A percentile compares a stretch with the other conserved stretches of the same genome.
Conservation (phyloP, 768 basidiomycete genomes). For the Auricularia auricula-judae region DNA sequence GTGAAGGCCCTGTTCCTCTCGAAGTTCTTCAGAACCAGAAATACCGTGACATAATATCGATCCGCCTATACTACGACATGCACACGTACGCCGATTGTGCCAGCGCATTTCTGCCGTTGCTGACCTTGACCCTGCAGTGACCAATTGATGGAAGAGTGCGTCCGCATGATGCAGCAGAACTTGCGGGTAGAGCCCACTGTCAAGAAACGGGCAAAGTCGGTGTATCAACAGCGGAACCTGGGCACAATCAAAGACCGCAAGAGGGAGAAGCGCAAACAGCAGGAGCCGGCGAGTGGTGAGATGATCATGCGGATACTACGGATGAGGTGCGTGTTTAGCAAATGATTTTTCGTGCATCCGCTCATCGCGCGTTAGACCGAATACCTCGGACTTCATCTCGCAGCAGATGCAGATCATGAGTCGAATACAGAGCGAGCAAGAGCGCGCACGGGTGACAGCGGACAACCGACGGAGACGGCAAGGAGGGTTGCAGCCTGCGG, state of each 20-base stretch:
- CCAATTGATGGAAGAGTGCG: slow-evolving; percentile 87
- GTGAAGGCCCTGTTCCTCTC: slow-evolving; percentile 81
- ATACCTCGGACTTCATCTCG: slow-evolving; percentile 76
- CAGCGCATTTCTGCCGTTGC: too few relatives aligned
- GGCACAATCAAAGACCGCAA: slow-evolving; percentile 94
- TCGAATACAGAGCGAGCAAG: slow-evolving; percentile 75
- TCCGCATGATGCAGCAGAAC: slow-evolving; percentile 86
- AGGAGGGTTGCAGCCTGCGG: neutral
- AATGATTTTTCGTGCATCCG: neutral
- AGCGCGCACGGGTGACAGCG: slow-evolving; percentile 35
- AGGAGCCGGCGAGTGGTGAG: slow-evolving; percentile 62
- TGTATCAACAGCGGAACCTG: slow-evolving; percentile 85
- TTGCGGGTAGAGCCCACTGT: slow-evolving; percentile 62
- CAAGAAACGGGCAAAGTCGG: slow-evolving; percentile 86
- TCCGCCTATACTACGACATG: slow-evolving; percentile 96
- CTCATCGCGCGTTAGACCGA: slow-evolving; percentile 34
- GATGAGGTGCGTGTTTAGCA: slow-evolving; percentile 60
- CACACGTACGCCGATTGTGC: slow-evolving; percentile 48
- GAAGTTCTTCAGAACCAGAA: slow-evolving; percentile 87
- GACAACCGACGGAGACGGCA: neutral
- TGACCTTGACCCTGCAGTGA: slow-evolving; percentile 34
- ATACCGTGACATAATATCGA: slow-evolving; percentile 82
- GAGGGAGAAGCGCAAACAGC: slow-evolving; percentile 79
- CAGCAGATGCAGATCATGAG: slow-evolving; percentile 78
- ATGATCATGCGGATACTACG: slow-evolving; percentile 90